phyloP scores from a whole-genome alignment of 768 basidiomycete species.

The Amanita subjunquillea region DNA sequence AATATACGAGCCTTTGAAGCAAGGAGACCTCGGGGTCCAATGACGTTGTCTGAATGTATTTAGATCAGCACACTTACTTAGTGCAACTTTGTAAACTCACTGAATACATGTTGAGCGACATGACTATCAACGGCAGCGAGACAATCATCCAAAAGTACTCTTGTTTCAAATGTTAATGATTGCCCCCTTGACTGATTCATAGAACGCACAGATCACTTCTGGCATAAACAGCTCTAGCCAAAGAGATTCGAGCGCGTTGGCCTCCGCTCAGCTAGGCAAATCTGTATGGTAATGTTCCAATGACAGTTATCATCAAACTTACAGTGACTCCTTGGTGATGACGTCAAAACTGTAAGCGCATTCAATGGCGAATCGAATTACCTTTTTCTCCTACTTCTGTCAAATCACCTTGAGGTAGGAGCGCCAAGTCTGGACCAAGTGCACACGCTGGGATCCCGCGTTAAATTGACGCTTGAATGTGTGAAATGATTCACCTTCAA shows the following conservation, averaged over 20 bases:
- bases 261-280: constrained; percentile 61
- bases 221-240: constrained; percentile 87
- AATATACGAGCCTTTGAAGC: constrained; percentile 76
- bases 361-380: constrained; percentile 14
- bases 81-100: constrained; percentile 24
- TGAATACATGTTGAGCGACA: constrained; percentile 79
- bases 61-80: background rate
- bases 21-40: constrained; percentile 78
- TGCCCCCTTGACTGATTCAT: background rate
- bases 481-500: constrained; percentile 46
- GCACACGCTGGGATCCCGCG: constrained; percentile 56
- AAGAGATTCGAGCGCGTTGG: constrained; percentile 70
- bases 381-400: constrained; percentile 86
- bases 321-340: constrained; percentile 43
- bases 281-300: background rate
- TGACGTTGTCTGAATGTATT: constrained; percentile 54
- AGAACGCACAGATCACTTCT: constrained; percentile 70
- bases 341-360: background rate
- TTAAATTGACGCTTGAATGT: background rate
- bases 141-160: constrained; percentile 82
- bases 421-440: constrained; percentile 64
- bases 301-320: constrained; percentile 11
- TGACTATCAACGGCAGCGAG: constrained; percentile 82
- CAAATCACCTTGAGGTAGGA: constrained; percentile 74
- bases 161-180: constrained; percentile 14